Conservation (phyloP, 2,329 filamentous ascomycete genomes). For the Pseudohalonectria lignicola region DNA sequence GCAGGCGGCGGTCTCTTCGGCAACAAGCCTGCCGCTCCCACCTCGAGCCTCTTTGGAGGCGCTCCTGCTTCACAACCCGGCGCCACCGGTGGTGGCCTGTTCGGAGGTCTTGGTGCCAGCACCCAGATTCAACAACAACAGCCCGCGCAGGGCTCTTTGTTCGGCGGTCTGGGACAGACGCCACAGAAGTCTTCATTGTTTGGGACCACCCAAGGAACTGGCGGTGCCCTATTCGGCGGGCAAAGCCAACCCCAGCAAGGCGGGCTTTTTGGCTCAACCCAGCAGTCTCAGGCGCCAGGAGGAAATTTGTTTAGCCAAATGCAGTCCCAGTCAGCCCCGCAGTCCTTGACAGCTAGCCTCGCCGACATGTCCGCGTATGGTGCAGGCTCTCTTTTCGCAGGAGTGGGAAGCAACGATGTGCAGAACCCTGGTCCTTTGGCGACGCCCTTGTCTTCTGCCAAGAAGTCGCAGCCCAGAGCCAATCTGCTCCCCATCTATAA, state of each 20-base stretch:
- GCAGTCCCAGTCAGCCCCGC: constrained; percentile 41
- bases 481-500: constrained; percentile 80
- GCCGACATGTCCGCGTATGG: constrained; percentile 84
- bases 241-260: constrained; percentile 28
- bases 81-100: constrained; percentile 34
- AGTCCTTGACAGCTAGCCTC: constrained; percentile 66
- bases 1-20: constrained; percentile 26
- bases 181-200: constrained; percentile 47
- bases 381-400: constrained; percentile 74
- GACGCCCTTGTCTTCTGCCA: constrained; percentile 71
- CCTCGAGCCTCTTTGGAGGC: constrained; percentile 39
- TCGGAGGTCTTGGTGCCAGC: constrained; percentile 29
- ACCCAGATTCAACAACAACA: constrained; percentile 21
- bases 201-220: constrained; percentile 30
- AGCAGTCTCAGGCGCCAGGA: constrained; percentile 36
- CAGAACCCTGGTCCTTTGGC: constrained; percentile 80
- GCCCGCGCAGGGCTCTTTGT: constrained; percentile 35
- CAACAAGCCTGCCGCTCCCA: constrained; percentile 25
- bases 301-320: constrained; percentile 49
- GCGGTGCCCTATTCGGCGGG: constrained; percentile 43
- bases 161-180: constrained; percentile 30
- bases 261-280: constrained; percentile 34
- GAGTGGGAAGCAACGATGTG: constrained; percentile 50
- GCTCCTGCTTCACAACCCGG: constrained; percentile 21
- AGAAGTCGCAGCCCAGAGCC: constrained; percentile 56